phyloP scores from a whole-genome alignment of 257 asterid species.

The Plectranthus barbatus region DNA sequence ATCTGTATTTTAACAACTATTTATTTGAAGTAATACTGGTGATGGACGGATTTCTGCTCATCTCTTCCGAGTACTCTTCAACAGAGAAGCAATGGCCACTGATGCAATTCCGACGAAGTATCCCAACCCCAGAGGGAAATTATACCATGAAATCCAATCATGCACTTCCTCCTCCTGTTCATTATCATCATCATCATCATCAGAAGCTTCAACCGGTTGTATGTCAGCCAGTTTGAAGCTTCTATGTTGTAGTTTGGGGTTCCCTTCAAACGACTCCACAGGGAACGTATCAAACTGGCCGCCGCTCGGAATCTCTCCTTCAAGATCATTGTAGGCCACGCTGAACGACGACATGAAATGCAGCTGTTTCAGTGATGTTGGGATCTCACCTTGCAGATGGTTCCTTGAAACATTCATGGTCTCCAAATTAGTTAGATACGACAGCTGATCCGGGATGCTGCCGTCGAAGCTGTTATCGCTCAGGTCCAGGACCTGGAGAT shows the following conservation, averaged over 20 bases:
- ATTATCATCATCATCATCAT: slow-evolving; percentile 2
- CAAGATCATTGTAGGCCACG: slow-evolving; percentile 8
- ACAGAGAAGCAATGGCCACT: neutral
- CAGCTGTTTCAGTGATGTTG: slow-evolving; percentile 20
- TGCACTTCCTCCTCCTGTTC: neutral
- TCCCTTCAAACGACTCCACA: neutral
- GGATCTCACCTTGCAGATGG: slow-evolving; percentile 19
- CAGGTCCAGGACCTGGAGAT: no score
- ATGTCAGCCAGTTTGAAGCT: no score
- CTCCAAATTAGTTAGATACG: no score
- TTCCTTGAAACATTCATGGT: no score
- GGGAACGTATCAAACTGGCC: slow-evolving; percentile 17
- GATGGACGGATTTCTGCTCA: no score
- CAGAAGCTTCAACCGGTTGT: no score
- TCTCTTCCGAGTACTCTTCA: no score
- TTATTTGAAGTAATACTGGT: no score
- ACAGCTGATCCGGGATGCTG: no score
- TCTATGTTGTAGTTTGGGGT: neutral
- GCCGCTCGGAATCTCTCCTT: slow-evolving; percentile 37
- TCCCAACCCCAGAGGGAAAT: neutral
- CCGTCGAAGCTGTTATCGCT: no score
- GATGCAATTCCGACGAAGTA: neutral
- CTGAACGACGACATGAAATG: slow-evolving; percentile 33
- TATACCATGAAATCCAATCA: neutral
- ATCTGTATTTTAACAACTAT: no score